Evolutionary conservation across 331 rosid genomes (phyloP).

Genomic region (Stylosanthes scabra): DNA sequence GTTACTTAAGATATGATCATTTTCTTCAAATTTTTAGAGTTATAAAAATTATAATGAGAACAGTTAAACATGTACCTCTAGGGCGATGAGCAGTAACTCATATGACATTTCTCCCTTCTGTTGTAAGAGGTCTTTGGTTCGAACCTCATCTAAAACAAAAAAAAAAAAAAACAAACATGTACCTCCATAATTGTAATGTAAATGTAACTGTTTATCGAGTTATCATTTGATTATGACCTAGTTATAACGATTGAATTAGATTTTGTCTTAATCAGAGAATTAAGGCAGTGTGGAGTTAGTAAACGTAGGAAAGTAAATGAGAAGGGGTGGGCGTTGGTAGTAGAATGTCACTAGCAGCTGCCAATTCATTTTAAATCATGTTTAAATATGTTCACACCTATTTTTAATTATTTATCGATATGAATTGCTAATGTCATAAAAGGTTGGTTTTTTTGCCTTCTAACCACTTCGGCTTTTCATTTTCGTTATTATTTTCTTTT

Average conservation of each 20-base stretch:
- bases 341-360: constrained; percentile 28
- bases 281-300: not conserved
- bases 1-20: no score
- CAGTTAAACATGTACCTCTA: no score
- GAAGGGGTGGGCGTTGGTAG: constrained; percentile 40
- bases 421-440: constrained; percentile 3
- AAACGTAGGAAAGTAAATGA: constrained; percentile 18
- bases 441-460: not conserved
- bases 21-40: no score
- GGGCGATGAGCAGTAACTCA: no score
- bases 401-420: not conserved
- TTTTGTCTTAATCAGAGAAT: not conserved
- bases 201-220: no score
- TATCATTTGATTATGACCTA: no score
- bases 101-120: no score
- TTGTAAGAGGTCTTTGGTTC: no score
- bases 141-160: no score
- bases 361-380: constrained; percentile 30
- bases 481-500: not conserved
- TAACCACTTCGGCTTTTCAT: not conserved
- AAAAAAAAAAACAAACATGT: no score
- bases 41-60: no score
- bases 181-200: no score
- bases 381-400: not conserved
- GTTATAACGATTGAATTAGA: not conserved